Evolutionary conservation across 192 early-diverging fungal genomes (phyloP), one percentile per base, ranked within the genome.

Genomic region (Jimgerdemannia lactiflua): DNA sequence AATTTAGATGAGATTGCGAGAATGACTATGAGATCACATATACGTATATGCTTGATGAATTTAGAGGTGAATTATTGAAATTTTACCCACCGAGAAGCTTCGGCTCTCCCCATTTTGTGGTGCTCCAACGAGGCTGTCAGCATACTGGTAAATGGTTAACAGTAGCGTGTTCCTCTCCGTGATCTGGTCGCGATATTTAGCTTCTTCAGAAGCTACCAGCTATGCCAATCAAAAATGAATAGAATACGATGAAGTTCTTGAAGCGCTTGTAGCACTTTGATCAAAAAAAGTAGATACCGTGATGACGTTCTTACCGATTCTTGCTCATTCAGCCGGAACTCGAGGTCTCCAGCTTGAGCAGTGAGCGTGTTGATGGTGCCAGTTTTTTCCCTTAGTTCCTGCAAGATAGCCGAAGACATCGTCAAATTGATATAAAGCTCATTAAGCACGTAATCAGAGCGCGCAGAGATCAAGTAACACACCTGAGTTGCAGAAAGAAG

Each of bases 131-230:
- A 82, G 76, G 40, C 69, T 80, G 65, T 85, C 81, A 2, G 82
- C 59, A 69, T 82, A 77, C 66, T 80, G 78, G 3, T 80, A 77
- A 10, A 79, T 79, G 10, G 77, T 78, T 4, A 82, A 67, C 11
- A 85, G 77, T 29, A 85, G 70, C 17, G 78, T 82, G 68, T 85
- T 80, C 6, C 84, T 78, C 40, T 85, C 81, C 7, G 75, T 65
- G 42, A 85, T 76, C 69, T 82, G 80, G n/a, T 76, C 75, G 2
- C 59, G 69, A 65, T 76, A 71, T 64, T 76, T 69, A 20, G 69
- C 65, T 43, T 71, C 75, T n/a, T 39, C 71, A 59, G 49, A 59
- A 59, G 49, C 39, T 44, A 76, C 64, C 43, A 71, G 4, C 64
- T 76, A 66, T 4, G 4, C 42, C 67, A 14, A 18, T 14, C 19